Evolutionary conservation across 306 rosid species (phyloP).

Genomic region (Biancaea sappan): DNA sequence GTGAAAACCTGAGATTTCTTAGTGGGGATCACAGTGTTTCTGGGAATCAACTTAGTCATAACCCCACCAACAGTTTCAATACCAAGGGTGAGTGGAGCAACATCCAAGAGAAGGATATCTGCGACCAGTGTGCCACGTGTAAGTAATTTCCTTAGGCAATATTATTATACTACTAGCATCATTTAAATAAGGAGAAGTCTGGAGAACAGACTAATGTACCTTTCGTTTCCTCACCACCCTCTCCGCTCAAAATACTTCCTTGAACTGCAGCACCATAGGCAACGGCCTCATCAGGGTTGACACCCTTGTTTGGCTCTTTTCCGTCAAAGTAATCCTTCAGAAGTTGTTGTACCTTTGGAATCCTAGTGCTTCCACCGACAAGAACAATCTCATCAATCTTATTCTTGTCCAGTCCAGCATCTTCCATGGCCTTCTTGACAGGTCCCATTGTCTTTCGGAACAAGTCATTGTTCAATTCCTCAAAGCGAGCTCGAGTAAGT

Average conservation of each 20-base stretch:
- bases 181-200: neutral
- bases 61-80: slow-evolving; percentile 99
- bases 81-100: slow-evolving; percentile 98
- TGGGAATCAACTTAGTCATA: slow-evolving; percentile 98
- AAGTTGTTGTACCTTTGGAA: slow-evolving; percentile 95
- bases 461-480: slow-evolving; percentile 94
- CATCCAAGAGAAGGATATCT: slow-evolving; percentile 97
- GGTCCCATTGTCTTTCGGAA: slow-evolving; percentile 99
- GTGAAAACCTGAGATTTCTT: slow-evolving; percentile 99
- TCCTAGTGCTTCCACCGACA: slow-evolving; percentile 98
- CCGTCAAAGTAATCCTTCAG: slow-evolving; percentile 94
- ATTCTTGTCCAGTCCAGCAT: slow-evolving; percentile 89
- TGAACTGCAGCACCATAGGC: slow-evolving; percentile 98
- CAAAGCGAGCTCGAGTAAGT: slow-evolving; percentile 89
- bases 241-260: slow-evolving; percentile 99
- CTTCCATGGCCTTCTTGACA: slow-evolving; percentile 97
- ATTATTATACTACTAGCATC: neutral
- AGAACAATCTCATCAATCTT: slow-evolving; percentile 95
- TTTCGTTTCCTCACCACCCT: slow-evolving; percentile 96
- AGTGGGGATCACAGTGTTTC: slow-evolving; percentile 97
- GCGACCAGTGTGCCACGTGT: slow-evolving; percentile 10
- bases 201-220: slow-evolving; percentile 45
- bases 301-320: slow-evolving; percentile 99
- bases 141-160: neutral
- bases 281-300: slow-evolving; percentile 97